Conservation (phyloP, 225 moss, liverwort and hornwort genomes). For the Pleurozium schreberi region DNA sequence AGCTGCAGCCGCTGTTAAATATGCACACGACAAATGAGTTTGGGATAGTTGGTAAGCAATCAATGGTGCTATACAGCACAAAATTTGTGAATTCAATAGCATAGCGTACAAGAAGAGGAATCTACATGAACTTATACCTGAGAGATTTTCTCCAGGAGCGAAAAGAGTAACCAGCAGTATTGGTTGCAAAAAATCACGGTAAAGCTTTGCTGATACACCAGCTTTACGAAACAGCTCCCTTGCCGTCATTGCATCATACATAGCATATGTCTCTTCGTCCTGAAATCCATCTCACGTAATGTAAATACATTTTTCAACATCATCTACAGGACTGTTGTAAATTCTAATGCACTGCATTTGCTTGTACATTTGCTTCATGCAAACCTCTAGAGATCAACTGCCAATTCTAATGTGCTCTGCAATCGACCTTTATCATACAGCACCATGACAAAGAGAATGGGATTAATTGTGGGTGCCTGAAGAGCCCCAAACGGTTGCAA, state of each 20-base stretch:
- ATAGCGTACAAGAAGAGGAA: not conserved
- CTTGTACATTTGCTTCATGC: not conserved
- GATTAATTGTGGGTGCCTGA: conserved; percentile 16
- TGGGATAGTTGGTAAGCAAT: not conserved
- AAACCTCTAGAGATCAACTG: not conserved
- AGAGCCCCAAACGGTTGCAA: conserved; percentile 12
- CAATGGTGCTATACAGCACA: not conserved
- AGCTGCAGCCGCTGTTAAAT: conserved; percentile 46
- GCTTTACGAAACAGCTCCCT: conserved; percentile 51
- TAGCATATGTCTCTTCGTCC: conserved; percentile 47
- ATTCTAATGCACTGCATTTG: not conserved
- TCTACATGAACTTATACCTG: conserved; percentile 6
- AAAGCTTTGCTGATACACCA: conserved; percentile 47
- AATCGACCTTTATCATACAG: not conserved
- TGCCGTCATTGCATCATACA: conserved; percentile 58
- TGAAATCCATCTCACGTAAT: conserved; percentile 5
- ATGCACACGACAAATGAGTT: not conserved
- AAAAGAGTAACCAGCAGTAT: conserved; percentile 57
- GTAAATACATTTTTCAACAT: not conserved
- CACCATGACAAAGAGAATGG: not conserved
- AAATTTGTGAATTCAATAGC: not conserved
- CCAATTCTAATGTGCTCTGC: not conserved
- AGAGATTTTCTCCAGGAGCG: conserved; percentile 56
- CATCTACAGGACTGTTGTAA: not conserved
- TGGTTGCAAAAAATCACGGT: conserved; percentile 52